These are phyloP conservation scores for Pochonia chlamydosporia DNA, from an alignment of 2,329 filamentous ascomycete species.

Conservation along the genomic window DNA sequence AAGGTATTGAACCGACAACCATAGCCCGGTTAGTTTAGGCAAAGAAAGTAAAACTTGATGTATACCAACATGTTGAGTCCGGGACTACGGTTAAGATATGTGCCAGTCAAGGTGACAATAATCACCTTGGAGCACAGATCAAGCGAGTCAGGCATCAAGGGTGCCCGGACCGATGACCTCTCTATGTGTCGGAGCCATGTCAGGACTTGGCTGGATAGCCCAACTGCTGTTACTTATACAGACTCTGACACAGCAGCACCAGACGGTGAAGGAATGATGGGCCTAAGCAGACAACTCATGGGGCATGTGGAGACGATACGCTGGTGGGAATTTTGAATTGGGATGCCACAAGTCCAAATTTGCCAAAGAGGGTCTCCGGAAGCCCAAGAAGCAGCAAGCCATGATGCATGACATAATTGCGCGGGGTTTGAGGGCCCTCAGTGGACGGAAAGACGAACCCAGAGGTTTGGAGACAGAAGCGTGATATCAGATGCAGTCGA, in stretches of 20 bases:
- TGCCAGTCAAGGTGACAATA: conserved; percentile 1
- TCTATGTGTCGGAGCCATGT: conserved; percentile 7
- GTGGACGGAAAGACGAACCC: neutral
- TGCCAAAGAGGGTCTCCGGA: conserved; percentile 27
- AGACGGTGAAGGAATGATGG: neutral
- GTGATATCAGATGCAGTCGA: conserved; percentile 2
- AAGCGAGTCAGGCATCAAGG: conserved; percentile 19
- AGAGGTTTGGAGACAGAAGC: neutral
- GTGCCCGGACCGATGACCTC: conserved; percentile 9
- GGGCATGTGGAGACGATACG: conserved; percentile 8
- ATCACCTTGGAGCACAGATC: neutral
- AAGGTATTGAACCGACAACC: conserved; percentile 4
- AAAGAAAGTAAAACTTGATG: neutral
- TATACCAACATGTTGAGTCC: neutral
- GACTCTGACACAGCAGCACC: neutral
- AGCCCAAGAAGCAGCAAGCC: conserved; percentile 21
- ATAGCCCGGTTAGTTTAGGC: neutral
- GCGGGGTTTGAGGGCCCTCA: conserved; percentile 19
- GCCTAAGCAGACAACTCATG: conserved; percentile 9
- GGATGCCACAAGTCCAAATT: conserved; percentile 19
- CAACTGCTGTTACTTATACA: conserved; percentile 19
- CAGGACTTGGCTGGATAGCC: conserved; percentile 16
- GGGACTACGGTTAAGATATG: conserved; percentile 14
- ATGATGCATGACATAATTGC: conserved; percentile 43
- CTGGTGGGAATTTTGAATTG: neutral